Evolutionary conservation across 2,329 filamentous ascomycete genomes (phyloP).

Genomic region (Neofusicoccum ribis): DNA sequence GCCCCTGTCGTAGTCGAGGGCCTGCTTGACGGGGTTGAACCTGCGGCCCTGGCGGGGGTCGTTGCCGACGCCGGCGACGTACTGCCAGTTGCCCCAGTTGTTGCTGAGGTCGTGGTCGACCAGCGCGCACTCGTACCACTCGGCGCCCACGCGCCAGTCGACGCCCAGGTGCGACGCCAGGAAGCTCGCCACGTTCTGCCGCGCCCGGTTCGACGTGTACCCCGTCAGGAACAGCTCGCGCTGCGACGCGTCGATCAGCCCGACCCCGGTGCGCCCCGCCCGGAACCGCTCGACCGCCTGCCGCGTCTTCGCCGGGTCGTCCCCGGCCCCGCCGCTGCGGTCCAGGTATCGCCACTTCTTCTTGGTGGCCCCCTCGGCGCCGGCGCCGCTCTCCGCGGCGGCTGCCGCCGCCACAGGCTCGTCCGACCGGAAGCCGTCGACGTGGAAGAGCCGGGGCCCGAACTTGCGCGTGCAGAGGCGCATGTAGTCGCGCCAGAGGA

Average conservation of each 20-base stretch:
- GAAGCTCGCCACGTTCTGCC: constrained; percentile 76
- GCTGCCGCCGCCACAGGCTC: not conserved
- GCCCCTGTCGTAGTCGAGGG: constrained; percentile 71
- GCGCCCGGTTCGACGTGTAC: constrained; percentile 73
- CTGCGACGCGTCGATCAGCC: constrained; percentile 75
- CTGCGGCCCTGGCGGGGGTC: constrained; percentile 72
- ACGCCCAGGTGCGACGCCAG: constrained; percentile 71
- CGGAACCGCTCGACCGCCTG: constrained; percentile 58
- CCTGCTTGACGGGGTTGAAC: constrained; percentile 82
- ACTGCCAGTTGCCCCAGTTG: constrained; percentile 86
- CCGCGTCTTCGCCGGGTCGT: constrained; percentile 45
- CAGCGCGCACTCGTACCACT: constrained; percentile 77
- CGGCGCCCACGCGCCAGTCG: constrained; percentile 78
- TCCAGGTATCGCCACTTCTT: constrained; percentile 35
- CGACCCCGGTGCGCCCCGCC: constrained; percentile 70
- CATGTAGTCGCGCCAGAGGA: constrained; percentile 83
- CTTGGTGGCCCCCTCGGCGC: not conserved
- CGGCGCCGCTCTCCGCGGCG: constrained; percentile 34
- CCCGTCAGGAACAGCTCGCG: constrained; percentile 74
- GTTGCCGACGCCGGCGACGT: constrained; percentile 76
- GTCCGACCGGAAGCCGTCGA: constrained; percentile 63
- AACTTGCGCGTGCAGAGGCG: constrained; percentile 73
- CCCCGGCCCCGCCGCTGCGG: constrained; percentile 34
- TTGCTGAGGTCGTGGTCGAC: constrained; percentile 74
- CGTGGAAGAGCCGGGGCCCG: constrained; percentile 61